Conservation (phyloP, 805 yeast species). For the Wickerhamomyces silvicola region DNA sequence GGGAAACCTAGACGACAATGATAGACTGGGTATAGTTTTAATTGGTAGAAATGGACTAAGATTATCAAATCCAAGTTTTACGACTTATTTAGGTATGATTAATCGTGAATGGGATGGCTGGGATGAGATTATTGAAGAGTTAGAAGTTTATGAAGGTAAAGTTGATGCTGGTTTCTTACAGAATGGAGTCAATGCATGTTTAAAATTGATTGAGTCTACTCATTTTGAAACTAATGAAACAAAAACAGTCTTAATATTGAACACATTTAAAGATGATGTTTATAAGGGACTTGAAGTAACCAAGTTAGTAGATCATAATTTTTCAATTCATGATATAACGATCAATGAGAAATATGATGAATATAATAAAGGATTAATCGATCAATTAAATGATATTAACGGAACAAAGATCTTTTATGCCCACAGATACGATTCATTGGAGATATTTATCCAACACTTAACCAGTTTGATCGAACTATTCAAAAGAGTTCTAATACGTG, state of each 20-base stretch:
- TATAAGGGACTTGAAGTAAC: slow-evolving; percentile 1
- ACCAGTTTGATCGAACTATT: slow-evolving; percentile 2
- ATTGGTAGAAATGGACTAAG: slow-evolving; percentile 41
- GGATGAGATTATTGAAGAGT: slow-evolving; percentile 34
- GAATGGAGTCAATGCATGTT: not conserved
- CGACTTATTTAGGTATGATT: slow-evolving; percentile 40
- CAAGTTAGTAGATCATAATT: too few relatives aligned
- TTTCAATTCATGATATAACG: slow-evolving; percentile 6
- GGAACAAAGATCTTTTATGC: slow-evolving; percentile 8
- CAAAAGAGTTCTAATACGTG: slow-evolving; percentile 9
- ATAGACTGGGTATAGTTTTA: slow-evolving; percentile 41
- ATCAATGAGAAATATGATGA: slow-evolving; percentile 6
- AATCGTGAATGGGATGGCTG: slow-evolving; percentile 42
- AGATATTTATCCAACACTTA: not conserved
- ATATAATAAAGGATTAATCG: slow-evolving; percentile 4
- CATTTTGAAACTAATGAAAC: not conserved
- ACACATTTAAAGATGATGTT: not conserved
- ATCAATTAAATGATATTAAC: slow-evolving; percentile 1
- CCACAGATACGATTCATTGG: slow-evolving; percentile 7
- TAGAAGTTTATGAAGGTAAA: slow-evolving; percentile 21
- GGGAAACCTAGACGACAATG: slow-evolving; percentile 26
- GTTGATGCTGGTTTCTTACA: slow-evolving; percentile 2
- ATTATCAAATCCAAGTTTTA: slow-evolving; percentile 27
- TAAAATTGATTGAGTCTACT: not conserved
- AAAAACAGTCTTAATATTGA: not conserved